phyloP scores from a whole-genome alignment of 2,329 filamentous ascomycete genomes.

The Verticillium tricorpus region DNA sequence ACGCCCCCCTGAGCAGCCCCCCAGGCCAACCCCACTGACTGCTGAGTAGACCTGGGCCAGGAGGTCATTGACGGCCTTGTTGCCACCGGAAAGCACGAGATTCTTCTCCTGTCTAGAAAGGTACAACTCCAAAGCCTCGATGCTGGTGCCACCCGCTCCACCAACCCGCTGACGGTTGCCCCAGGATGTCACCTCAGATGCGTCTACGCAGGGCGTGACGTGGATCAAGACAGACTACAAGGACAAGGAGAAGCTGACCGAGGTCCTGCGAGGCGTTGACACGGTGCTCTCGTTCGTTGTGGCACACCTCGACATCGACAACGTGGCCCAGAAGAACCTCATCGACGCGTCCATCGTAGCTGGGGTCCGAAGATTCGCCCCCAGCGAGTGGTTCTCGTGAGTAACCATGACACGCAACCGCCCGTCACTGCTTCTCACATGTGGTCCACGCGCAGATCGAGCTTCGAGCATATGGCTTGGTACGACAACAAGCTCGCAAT shows the following conservation, averaged over 20 bases:
- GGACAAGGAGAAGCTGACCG: constrained; percentile 28
- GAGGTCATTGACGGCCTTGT: constrained; percentile 48
- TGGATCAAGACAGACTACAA: constrained; percentile 41
- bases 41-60: constrained; percentile 40
- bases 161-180: not conserved
- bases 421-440: not conserved
- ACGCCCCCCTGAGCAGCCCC: not conserved
- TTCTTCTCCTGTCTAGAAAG: constrained; percentile 44
- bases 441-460: not conserved
- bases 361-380: constrained; percentile 57
- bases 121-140: constrained; percentile 19
- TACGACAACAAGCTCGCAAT: constrained; percentile 47
- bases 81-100: constrained; percentile 44
- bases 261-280: constrained; percentile 39
- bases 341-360: constrained; percentile 56
- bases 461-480: constrained; percentile 34
- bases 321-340: constrained; percentile 46
- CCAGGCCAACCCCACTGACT: no score
- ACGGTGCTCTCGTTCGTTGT: constrained; percentile 50
- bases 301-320: constrained; percentile 21
- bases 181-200: constrained; percentile 16
- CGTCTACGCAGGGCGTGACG: constrained; percentile 21
- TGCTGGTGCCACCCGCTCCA: no score
- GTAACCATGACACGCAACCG: not conserved
- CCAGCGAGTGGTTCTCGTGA: constrained; percentile 52